Evolutionary conservation across 2,329 filamentous ascomycete genomes (phyloP).

Genomic region (Plectosphaerella plurivora): DNA sequence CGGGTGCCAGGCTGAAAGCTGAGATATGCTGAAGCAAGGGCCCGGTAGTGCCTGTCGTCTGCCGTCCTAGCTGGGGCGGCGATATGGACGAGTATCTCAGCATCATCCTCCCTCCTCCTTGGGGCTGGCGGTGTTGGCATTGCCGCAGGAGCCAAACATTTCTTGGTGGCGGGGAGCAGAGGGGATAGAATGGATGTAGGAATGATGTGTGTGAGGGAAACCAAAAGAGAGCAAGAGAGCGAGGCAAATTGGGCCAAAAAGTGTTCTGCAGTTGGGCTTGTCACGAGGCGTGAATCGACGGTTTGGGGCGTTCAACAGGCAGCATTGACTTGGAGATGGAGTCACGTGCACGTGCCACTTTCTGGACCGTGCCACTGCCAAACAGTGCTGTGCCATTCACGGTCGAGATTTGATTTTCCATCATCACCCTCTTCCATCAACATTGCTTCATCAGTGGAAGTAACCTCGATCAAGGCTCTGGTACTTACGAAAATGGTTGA

Average conservation of each 20-base stretch:
- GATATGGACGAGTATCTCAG: conserved; percentile 54
- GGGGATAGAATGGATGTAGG: background rate
- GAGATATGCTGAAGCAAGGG: conserved; percentile 47
- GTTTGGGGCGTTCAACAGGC: background rate
- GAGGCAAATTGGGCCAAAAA: no score
- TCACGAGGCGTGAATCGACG: background rate
- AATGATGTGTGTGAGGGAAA: background rate
- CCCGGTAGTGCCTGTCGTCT: conserved; percentile 45
- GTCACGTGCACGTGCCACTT: no score
- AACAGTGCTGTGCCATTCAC: no score
- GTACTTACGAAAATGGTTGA: no score
- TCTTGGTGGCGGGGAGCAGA: background rate
- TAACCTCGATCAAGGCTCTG: no score
- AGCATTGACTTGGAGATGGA: no score
- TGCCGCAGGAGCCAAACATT: background rate
- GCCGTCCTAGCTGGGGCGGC: conserved; percentile 41
- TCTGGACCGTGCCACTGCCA: no score
- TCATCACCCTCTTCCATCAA: no score
- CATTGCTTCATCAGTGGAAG: no score
- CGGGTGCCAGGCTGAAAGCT: conserved; percentile 32
- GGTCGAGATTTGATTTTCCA: no score
- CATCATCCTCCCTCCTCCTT: conserved; percentile 18
- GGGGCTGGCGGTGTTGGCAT: background rate
- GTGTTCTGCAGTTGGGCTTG: no score
- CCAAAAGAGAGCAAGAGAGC: no score